Conservation (phyloP, 148 eudicot species). For the Cornus suecica region DNA sequence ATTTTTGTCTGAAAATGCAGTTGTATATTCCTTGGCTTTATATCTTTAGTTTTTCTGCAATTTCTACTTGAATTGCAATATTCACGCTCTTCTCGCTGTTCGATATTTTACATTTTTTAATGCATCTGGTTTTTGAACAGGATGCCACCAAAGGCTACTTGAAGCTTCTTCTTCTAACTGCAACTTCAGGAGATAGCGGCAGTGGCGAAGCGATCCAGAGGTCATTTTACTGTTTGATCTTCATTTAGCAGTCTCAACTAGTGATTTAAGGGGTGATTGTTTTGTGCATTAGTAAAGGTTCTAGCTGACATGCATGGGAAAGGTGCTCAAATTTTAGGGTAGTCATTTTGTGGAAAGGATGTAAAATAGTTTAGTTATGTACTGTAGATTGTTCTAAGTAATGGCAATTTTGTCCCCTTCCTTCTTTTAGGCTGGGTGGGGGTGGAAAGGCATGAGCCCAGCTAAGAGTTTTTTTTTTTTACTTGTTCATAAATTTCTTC, state of each 20-base stretch:
- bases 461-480: not conserved
- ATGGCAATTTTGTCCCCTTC: too few relatives aligned
- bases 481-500: not conserved
- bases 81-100: not conserved
- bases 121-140: constrained; percentile 33
- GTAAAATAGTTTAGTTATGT: too few relatives aligned
- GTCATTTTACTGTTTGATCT: constrained; percentile 30
- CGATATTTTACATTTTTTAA: not conserved
- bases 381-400: too few relatives aligned
- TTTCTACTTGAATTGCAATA: not conserved
- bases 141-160: constrained; percentile 92
- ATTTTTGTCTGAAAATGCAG: not conserved
- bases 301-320: too few relatives aligned
- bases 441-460: constrained; percentile 1
- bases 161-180: constrained; percentile 84
- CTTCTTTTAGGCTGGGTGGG: too few relatives aligned
- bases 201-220: constrained; percentile 87
- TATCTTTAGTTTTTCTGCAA: not conserved
- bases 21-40: not conserved
- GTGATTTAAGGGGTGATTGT: not conserved
- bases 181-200: constrained; percentile 77
- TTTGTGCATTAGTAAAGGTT: too few relatives aligned
- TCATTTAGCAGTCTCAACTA: not conserved
- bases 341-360: too few relatives aligned
- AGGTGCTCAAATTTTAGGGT: too few relatives aligned